Conservation (phyloP, 805 yeast genomes). For the Yamadazyma sp. region DNA sequence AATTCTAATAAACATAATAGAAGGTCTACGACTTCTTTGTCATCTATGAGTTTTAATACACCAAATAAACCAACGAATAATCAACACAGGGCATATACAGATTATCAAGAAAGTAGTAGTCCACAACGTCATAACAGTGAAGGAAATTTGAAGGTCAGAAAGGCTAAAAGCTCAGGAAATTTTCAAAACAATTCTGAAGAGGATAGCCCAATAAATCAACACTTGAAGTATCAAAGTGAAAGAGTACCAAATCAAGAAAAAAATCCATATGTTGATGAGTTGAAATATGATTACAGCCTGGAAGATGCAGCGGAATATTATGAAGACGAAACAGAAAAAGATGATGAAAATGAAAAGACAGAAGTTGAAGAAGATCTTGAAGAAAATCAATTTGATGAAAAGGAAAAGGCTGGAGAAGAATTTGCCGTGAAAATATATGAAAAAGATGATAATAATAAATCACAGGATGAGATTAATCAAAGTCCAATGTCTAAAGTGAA, state of each 20-base stretch:
- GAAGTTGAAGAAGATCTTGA: conserved; percentile 2
- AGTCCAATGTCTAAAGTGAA: conserved; percentile 7
- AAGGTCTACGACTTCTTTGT: conserved; percentile 13
- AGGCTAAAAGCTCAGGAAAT: conserved; percentile 36
- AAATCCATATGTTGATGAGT: conserved; percentile 22
- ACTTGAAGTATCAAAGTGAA: conserved; percentile 17
- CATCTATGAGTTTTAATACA: conserved; percentile 11
- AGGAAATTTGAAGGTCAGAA: conserved; percentile 13
- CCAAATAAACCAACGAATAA: conserved; percentile 2
- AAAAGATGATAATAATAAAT: no score
- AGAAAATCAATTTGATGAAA: no score
- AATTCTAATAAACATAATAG: conserved; percentile 4
- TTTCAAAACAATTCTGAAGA: conserved; percentile 17
- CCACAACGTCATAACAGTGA: conserved; percentile 2
- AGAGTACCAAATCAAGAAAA: conserved; percentile 19
- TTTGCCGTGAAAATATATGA: no score
- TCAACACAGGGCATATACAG: conserved; percentile 6
- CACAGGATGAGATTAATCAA: not conserved
- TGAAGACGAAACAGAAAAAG: not conserved
- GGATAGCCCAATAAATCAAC: conserved; percentile 8
- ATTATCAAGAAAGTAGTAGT: conserved; percentile 2
- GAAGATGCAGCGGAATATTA: conserved; percentile 1
- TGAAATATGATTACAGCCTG: not conserved
- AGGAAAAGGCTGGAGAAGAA: no score
- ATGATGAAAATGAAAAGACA: conserved; percentile 1